A percentile compares a stretch with the other conserved stretches of the same genome.
Conservation (phyloP, 139 green algal species). For the Yamagishiella unicocca region DNA sequence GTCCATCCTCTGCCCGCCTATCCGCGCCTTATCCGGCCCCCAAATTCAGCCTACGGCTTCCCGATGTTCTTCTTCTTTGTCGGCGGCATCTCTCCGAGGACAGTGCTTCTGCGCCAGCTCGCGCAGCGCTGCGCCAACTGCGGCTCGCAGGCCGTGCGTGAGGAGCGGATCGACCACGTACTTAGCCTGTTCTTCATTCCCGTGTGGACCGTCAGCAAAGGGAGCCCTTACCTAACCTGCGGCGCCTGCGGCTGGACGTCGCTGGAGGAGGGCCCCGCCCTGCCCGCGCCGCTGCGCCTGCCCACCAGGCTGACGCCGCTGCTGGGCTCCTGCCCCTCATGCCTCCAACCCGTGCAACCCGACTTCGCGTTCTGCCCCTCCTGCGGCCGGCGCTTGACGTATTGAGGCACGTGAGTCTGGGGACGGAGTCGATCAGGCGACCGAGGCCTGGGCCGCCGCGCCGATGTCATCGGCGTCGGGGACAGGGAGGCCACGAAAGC, state of each 20-base stretch:
- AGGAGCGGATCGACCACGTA: neutral
- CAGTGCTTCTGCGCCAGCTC: neutral
- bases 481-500: too few species aligned
- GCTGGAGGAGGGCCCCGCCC: neutral
- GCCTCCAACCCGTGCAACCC: neutral
- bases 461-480: too few species aligned
- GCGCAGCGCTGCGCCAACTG: neutral
- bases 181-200: slow-evolving; percentile 16
- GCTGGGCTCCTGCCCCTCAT: neutral
- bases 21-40: neutral
- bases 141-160: neutral
- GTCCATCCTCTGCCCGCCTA: neutral
- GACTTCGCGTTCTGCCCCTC: slow-evolving; percentile 32
- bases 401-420: too few species aligned
- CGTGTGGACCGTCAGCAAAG: neutral
- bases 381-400: neutral
- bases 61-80: slow-evolving; percentile 38
- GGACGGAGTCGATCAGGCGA: too few species aligned
- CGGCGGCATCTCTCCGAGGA: neutral
- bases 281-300: neutral
- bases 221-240: neutral
- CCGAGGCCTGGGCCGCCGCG: too few species aligned
- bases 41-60: neutral
- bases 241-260: slow-evolving; percentile 14
- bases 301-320: neutral